Percentiles rank a stretch among this genome's conserved stretches.
Evolutionary conservation across 331 rosid genomes (phyloP).

Genomic region (Erythrophleum ivorense): DNA sequence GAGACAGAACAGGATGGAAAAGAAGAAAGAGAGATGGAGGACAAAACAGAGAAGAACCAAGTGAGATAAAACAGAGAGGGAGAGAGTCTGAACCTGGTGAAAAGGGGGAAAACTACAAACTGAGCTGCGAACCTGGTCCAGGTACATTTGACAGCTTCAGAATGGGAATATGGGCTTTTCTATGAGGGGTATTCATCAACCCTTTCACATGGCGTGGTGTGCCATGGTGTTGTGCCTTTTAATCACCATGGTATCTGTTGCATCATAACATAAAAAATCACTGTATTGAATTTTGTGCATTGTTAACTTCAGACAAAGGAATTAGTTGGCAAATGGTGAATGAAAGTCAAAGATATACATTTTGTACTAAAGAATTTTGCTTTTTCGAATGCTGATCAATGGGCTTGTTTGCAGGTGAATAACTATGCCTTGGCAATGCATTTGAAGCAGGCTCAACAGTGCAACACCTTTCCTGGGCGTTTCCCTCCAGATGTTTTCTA

Average conservation of each 20-base stretch:
- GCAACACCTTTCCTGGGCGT: constrained; percentile 79
- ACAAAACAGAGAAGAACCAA: not conserved
- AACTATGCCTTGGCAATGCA: constrained; percentile 94
- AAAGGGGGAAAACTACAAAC: not conserved
- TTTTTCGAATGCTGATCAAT: constrained; percentile 29
- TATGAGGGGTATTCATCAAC: not conserved
- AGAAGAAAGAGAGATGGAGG: not conserved
- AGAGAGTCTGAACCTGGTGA: not conserved
- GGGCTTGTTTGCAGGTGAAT: constrained; percentile 66
- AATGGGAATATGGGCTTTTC: not conserved
- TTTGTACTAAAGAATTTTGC: not conserved
- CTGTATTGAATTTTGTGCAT: not conserved
- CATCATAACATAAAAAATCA: constrained; percentile 6
- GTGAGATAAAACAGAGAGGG: not conserved
- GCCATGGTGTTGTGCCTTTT: not conserved
- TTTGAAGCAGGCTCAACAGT: constrained; percentile 89
- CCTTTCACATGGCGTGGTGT: not conserved
- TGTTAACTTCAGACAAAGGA: not conserved
- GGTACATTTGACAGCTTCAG: not conserved
- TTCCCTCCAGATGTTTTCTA: constrained; percentile 88
- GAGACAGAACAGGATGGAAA: not conserved
- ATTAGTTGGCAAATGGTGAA: not conserved
- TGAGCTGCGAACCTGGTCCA: not conserved
- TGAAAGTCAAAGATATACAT: not conserved
- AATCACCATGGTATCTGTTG: not conserved